These are phyloP conservation scores for Penicillium griseofulvum DNA, from an alignment of 2,329 filamentous ascomycete species.

Conservation along the genomic window DNA sequence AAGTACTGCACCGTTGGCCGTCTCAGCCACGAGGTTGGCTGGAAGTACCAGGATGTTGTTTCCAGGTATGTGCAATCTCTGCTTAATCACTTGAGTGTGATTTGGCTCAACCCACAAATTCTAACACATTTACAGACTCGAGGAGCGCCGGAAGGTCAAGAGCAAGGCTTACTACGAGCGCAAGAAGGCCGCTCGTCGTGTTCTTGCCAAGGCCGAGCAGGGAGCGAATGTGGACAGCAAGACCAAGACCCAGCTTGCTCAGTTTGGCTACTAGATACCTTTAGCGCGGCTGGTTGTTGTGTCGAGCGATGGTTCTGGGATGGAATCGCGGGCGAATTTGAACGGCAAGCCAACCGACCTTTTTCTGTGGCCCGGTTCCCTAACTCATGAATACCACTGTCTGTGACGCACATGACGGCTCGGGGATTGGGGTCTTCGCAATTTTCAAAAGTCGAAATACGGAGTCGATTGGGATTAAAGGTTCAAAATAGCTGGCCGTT, in stretches of 20 bases:
- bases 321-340: constrained; percentile 42
- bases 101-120: constrained; percentile 13
- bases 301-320: constrained; percentile 40
- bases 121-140: constrained; percentile 63
- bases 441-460: constrained; percentile 34
- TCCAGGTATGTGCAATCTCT: constrained; percentile 68
- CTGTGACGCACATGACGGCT: constrained; percentile 37
- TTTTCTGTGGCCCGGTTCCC: constrained; percentile 28
- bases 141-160: constrained; percentile 99
- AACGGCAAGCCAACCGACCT: constrained; percentile 43
- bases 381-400: constrained; percentile 38
- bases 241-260: constrained; percentile 82
- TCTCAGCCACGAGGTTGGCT: constrained; percentile 98
- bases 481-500: constrained; percentile 43
- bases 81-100: not conserved
- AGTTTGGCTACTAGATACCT: constrained; percentile 79
- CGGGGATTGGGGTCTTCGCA: constrained; percentile 31
- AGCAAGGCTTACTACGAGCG: constrained; percentile 98
- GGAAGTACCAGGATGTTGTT: constrained; percentile 99
- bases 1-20: constrained; percentile 99
- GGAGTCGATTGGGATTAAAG: constrained; percentile 44
- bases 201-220: constrained; percentile 91
- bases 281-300: constrained; percentile 41
- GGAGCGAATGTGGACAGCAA: constrained; percentile 81
- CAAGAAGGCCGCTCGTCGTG: constrained; percentile 94